phyloP scores from a whole-genome alignment of 2,329 filamentous ascomycete species.

The Colletotrichum falcatum region DNA sequence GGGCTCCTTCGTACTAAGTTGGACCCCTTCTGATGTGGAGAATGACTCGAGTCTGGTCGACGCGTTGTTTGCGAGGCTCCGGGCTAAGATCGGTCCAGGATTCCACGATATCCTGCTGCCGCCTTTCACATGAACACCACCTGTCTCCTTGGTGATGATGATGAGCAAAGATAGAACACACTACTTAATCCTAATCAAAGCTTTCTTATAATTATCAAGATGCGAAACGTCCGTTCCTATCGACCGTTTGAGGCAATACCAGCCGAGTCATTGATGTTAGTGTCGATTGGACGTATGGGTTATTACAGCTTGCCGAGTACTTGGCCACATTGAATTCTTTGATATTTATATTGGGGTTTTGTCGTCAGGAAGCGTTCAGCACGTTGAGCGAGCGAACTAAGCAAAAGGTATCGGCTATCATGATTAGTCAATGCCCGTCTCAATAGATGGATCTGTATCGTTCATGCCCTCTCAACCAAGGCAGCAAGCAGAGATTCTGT shows the following conservation, averaged over 20 bases:
- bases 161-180: background rate
- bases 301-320: background rate
- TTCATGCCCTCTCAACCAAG: background rate
- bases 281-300: background rate
- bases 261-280: background rate
- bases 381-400: background rate
- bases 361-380: background rate
- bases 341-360: background rate
- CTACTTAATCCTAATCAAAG: conserved; percentile 17
- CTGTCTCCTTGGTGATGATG: background rate
- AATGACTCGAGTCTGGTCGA: fast-evolving
- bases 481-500: background rate
- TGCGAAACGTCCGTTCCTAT: background rate
- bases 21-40: background rate
- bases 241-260: background rate
- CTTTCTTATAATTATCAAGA: background rate
- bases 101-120: background rate
- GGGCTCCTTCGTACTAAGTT: conserved; percentile 5
- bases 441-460: background rate
- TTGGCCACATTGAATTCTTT: background rate
- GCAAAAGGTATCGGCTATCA: too few species aligned
- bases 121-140: background rate
- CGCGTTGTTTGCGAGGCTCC: background rate
- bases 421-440: background rate
- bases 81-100: background rate